These are phyloP conservation scores for Microstroma glucosiphilum DNA, from an alignment of 1,284 basidiomycete species.

Conservation along the genomic window DNA sequence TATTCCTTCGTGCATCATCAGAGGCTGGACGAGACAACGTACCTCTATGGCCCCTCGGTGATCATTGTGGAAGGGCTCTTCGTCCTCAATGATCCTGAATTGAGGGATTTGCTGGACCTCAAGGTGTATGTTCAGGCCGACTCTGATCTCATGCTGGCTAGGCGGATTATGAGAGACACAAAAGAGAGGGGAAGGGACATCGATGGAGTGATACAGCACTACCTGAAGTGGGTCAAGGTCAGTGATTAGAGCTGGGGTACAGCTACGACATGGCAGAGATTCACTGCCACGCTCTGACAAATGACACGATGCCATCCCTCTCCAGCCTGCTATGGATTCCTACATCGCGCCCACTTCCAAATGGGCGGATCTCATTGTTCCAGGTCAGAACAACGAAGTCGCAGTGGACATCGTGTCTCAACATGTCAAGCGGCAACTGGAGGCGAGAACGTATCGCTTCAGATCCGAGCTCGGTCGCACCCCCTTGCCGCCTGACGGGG, in stretches of 20 bases:
- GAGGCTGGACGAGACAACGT: conserved; percentile 73
- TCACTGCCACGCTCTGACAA: no score
- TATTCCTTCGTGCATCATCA: conserved; percentile 93
- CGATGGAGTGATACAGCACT: conserved; percentile 84
- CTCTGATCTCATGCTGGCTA: conserved; percentile 91
- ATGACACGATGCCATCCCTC: conserved; percentile 53
- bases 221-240: conserved; percentile 70
- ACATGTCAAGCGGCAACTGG: conserved; percentile 76
- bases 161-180: conserved; percentile 79
- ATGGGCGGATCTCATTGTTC: conserved; percentile 63
- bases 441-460: conserved; percentile 21
- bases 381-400: conserved; percentile 46
- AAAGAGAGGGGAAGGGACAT: conserved; percentile 80
- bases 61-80: conserved; percentile 93
- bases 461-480: conserved; percentile 35
- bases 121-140: conserved; percentile 71
- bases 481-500: conserved; percentile 12
- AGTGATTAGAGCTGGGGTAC: background rate
- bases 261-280: no score
- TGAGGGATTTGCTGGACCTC: conserved; percentile 80
- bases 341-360: conserved; percentile 84
- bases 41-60: conserved; percentile 90
- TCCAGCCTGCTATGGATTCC: conserved; percentile 76
- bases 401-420: conserved; percentile 90
- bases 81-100: conserved; percentile 63